Conservation (phyloP, 2,329 filamentous ascomycete species). For the Alternaria sp. region DNA sequence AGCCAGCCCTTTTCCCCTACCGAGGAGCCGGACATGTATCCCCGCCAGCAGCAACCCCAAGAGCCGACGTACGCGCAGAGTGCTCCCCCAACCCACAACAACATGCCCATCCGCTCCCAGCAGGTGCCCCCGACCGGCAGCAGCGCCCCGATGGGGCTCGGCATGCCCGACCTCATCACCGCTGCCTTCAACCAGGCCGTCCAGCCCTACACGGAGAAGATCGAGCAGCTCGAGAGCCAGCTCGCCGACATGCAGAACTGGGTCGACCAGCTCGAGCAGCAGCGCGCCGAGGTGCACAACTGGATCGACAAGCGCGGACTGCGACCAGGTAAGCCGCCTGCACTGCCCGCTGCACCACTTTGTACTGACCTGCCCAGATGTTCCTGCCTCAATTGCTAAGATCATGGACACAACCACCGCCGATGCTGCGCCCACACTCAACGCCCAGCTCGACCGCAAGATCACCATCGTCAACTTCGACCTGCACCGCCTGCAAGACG, state of each 20-base stretch:
- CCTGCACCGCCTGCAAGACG: conserved; percentile 62
- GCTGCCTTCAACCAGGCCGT: conserved; percentile 62
- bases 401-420: conserved; percentile 59
- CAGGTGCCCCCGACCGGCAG: conserved; percentile 29
- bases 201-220: conserved; percentile 59
- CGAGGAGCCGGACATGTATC: conserved; percentile 52
- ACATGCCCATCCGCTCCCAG: conserved; percentile 31
- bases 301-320: conserved; percentile 64
- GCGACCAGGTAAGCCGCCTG: conserved; percentile 53
- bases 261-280: conserved; percentile 58
- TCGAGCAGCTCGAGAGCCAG: conserved; percentile 59
- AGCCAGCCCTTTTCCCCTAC: conserved; percentile 34
- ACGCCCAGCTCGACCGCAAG: conserved; percentile 64
- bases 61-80: conserved; percentile 38
- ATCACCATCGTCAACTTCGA: conserved; percentile 65
- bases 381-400: conserved; percentile 59
- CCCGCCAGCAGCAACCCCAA: conserved; percentile 51
- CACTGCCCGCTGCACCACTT: background rate
- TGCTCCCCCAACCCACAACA: conserved; percentile 26
- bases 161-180: conserved; percentile 58
- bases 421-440: conserved; percentile 58
- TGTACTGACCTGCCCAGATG: conserved; percentile 49
- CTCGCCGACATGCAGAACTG: conserved; percentile 58
- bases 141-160: conserved; percentile 42
- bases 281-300: conserved; percentile 59